These are phyloP conservation scores for Alternaria arbusti DNA, from an alignment of 2,329 filamentous ascomycete genomes.

Conservation along the genomic window DNA sequence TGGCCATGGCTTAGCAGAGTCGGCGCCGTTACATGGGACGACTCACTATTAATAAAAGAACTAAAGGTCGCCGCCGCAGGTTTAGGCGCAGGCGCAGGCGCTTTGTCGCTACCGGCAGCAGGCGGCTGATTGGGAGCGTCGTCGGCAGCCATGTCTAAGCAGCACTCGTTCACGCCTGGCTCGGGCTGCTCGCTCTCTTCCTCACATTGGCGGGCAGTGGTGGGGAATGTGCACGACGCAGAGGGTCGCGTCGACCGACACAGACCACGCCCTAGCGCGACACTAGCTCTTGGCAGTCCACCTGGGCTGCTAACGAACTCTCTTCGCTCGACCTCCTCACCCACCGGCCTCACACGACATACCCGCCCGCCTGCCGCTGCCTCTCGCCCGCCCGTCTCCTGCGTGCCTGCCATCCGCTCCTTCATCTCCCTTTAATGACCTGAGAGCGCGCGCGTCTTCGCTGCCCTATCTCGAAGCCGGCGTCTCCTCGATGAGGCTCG, in stretches of 20 bases:
- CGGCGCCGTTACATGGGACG: constrained; percentile 7
- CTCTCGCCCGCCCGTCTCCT: constrained; percentile 17
- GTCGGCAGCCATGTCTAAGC: constrained; percentile 36
- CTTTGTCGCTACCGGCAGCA: constrained; percentile 23
- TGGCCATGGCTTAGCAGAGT: constrained; percentile 22
- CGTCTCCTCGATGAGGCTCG: constrained; percentile 81
- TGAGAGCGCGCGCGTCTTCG: constrained; percentile 28
- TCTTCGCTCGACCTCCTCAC: constrained; percentile 29
- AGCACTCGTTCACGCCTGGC: not conserved
- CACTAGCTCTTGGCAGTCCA: constrained; percentile 10
- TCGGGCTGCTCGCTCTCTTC: not conserved
- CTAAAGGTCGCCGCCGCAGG: constrained; percentile 25
- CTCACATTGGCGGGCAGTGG: constrained; percentile 1
- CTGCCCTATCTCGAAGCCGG: constrained; percentile 38
- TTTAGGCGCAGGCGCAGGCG: constrained; percentile 21
- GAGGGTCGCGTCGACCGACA: constrained; percentile 9
- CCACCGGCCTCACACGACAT: constrained; percentile 36
- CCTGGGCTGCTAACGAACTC: constrained; percentile 18
- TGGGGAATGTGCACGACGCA: not conserved
- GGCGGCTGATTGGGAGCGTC: constrained; percentile 21
- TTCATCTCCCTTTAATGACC: constrained; percentile 22
- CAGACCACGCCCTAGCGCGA: constrained; percentile 13
- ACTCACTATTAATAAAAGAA: constrained; percentile 43
- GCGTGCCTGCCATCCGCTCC: constrained; percentile 34
- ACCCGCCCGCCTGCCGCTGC: constrained; percentile 15